These are phyloP conservation scores for Podospora appendiculata DNA, from an alignment of 495 filamentous ascomycete genomes.

Conservation along the genomic window DNA sequence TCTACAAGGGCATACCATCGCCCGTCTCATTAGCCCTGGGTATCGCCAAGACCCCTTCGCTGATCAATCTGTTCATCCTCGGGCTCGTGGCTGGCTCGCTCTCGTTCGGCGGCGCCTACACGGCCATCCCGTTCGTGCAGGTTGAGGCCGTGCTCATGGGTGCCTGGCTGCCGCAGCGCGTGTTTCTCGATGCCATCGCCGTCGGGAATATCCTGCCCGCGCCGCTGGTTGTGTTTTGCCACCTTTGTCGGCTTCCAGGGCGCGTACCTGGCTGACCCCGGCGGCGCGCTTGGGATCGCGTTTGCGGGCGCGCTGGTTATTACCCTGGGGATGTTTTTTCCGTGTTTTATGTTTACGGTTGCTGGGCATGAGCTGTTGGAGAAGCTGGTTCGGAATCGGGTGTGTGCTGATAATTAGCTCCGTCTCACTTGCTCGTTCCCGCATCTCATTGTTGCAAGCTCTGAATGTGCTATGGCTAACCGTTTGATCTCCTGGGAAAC, in stretches of 20 bases:
- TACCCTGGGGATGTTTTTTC: constrained; percentile 7
- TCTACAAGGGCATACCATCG: constrained; percentile 4
- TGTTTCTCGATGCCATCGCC: constrained; percentile 7
- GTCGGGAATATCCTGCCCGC: constrained; percentile 7
- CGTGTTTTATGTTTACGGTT: constrained; percentile 8
- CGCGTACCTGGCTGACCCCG: not conserved
- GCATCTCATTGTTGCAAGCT: not conserved
- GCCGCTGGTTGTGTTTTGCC: constrained; percentile 6
- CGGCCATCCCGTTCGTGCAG: constrained; percentile 9
- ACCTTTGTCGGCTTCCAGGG: constrained; percentile 7
- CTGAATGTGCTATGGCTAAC: no score
- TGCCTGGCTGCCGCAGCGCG: constrained; percentile 8
- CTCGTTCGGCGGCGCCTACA: constrained; percentile 9
- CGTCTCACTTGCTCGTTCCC: not conserved
- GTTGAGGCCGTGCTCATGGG: constrained; percentile 8
- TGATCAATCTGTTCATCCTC: constrained; percentile 8
- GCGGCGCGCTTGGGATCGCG: not conserved
- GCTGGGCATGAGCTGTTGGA: constrained; percentile 8
- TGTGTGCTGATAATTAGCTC: not conserved
- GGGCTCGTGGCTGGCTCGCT: constrained; percentile 7
- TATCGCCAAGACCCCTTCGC: constrained; percentile 3
- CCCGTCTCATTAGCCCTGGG: constrained; percentile 7
- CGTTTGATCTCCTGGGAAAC: not conserved
- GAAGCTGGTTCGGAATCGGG: constrained; percentile 8
- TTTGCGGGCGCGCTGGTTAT: constrained; percentile 6